Conservation (phyloP, 805 yeast genomes). For the Candida odintsovae region DNA sequence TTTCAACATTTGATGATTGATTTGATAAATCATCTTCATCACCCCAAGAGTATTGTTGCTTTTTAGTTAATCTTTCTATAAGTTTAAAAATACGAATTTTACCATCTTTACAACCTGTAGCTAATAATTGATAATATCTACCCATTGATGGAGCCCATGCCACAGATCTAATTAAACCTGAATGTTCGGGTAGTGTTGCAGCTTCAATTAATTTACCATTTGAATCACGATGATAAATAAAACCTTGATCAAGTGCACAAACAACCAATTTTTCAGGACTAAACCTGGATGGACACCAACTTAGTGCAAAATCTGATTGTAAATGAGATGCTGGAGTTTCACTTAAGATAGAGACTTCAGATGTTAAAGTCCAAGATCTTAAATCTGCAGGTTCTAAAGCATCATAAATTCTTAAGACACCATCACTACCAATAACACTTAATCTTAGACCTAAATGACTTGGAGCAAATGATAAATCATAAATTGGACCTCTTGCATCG, state of each 20-base stretch:
- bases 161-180: constrained; percentile 80
- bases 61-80: constrained; percentile 32
- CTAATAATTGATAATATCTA: constrained; percentile 76
- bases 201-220: constrained; percentile 49
- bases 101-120: constrained; percentile 97
- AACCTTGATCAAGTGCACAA: constrained; percentile 82
- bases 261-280: constrained; percentile 76
- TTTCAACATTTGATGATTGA: constrained; percentile 22
- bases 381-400: constrained; percentile 87
- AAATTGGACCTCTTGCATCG: constrained; percentile 84
- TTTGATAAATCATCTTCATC: constrained; percentile 12
- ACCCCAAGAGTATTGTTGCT: constrained; percentile 5
- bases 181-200: constrained; percentile 74
- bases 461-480: constrained; percentile 88
- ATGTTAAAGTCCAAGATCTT: constrained; percentile 71
- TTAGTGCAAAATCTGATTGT: constrained; percentile 78
- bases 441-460: constrained; percentile 72
- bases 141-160: constrained; percentile 98
- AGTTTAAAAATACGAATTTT: constrained; percentile 79
- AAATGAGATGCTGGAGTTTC: constrained; percentile 73
- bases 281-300: constrained; percentile 89
- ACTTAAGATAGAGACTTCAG: constrained; percentile 61
- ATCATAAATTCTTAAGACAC: constrained; percentile 78
- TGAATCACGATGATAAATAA: constrained; percentile 56
- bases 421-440: constrained; percentile 88